Base-by-base conservation (phyloP, 805 yeast species). In the Teunomyces lycoperdinae region DNA sequence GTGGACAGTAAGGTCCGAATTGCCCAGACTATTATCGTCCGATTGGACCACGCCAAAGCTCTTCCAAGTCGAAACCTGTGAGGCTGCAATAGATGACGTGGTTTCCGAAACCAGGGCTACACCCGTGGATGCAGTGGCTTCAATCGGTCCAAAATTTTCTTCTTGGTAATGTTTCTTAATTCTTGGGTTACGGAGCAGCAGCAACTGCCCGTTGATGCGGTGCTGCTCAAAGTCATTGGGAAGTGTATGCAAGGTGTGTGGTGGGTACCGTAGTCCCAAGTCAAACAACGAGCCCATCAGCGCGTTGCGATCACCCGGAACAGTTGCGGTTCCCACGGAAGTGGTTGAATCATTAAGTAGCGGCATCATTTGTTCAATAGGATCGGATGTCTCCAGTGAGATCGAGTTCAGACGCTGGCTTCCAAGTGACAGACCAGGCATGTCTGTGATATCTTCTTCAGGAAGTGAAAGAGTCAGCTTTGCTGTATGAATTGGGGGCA, bases 331-430 rank as follows among this genome's bases (percentile, higher is more conserved):
- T 20, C 33, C 42, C 16, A 53, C 24, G 2, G 70, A 62, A 8
- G 64, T 48, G 9, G 57, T 55, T 1, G 73, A 67, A 42, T 57
- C 50, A 9, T 51, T 54, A 24, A 68, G 55, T 14, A 68, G 54
- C 14, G 73, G 74, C 17, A 68, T 53, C 3, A 61, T 61, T 48
- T 64, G 71, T 7, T 67, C 71, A 7, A 38, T 24, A 10, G 41
- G 41, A 17, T 38, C 41, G 16, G 41, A 38, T 13, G 41, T 20
- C 7, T 8, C 9, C 41, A 38, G 41, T 8, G 51, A 42, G n/a
- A 36, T 17, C 27, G 43, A 33, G 17, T 29, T 40, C 9, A 39
- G 24, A 5, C 24, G 50, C 34, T 13, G 46, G 44, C 14, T 44
- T 13, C 34, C 34, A 8, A 48, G 40, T 0, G 62, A 58, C 4